Evolutionary conservation across 2,329 filamentous ascomycete genomes (phyloP), one percentile per base, ranked within the genome.

Genomic region (Fusarium paranaense): DNA sequence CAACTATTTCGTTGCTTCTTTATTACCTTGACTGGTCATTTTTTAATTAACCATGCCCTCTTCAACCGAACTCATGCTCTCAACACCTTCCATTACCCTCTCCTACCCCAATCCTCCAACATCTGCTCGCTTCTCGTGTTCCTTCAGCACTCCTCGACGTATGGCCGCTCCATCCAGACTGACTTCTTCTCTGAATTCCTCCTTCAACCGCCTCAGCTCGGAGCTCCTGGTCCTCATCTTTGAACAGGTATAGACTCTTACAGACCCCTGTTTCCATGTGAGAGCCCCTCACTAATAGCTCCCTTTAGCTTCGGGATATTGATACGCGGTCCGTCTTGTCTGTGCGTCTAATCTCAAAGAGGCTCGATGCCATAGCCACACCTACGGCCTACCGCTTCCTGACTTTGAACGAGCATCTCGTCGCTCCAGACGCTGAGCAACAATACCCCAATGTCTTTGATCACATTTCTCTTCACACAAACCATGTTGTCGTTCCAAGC

Each of bases 171-270:
- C 69, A 20, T 38, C 69, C 37, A 60, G 66, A 52, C 33, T 30
- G 20, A 33, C 42, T 27, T 57, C 59, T 60, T 56, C 64, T 40
- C 64, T 66, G 58, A 57, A 64, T 37, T 54, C 70, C 33, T 69
- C 74, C 16, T 64, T 80, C 45, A 69, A 81, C 61, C 76, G 80
- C 62, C 81, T 87, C 20, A 86, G 83, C 74, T 81, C 84, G 6
- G 86, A 87, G 76, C 75, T 87, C 18, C 59, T 87, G n/a, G 73
- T 78, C 62, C 76, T 86, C 40, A 82, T 87, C 37, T 80, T 86
- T 30, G 75, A 84, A 73, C 81, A 85, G 77, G 86, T 86, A 79
- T 38, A 74, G 54, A n/a, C 59, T 25, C 25, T 27, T 20, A 37
- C 42, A 45, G 22, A 33, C 20, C 20, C 58, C 35, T 18, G 22